Evolutionary conservation across 2,329 filamentous ascomycete species (phyloP).

Genomic region (Leptographium wingfieldii): DNA sequence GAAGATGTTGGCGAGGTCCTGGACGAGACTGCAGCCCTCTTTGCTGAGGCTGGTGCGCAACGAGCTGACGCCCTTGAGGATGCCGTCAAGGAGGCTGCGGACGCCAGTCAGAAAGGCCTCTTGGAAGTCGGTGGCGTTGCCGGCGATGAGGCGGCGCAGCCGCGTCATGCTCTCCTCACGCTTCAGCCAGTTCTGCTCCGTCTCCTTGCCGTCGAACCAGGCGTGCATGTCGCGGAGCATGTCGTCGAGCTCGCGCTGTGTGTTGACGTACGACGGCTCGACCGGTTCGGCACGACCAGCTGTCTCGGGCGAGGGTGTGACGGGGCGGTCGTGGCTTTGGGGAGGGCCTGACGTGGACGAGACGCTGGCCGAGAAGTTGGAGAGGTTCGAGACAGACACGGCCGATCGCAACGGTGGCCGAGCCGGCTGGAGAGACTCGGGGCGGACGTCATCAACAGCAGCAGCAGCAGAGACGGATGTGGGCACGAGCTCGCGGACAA

Average conservation of each 20-base stretch:
- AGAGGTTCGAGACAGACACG: conserved; percentile 25
- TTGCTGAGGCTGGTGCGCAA: conserved; percentile 82
- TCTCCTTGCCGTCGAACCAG: conserved; percentile 77
- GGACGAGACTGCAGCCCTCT: conserved; percentile 70
- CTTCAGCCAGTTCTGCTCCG: conserved; percentile 81
- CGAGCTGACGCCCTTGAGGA: conserved; percentile 73
- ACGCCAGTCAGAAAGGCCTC: conserved; percentile 58
- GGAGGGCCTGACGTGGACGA: conserved; percentile 19
- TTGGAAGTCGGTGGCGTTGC: conserved; percentile 69
- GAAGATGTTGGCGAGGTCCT: conserved; percentile 67
- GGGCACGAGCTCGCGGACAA: conserved; percentile 61
- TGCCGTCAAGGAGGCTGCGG: conserved; percentile 69
- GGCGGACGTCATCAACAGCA: conserved; percentile 26
- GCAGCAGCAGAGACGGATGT: conserved; percentile 24
- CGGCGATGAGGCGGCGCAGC: conserved; percentile 65
- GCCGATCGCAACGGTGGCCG: conserved; percentile 13
- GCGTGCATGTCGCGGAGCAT: conserved; percentile 69
- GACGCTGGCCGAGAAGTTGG: conserved; percentile 30
- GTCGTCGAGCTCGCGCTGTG: conserved; percentile 77
- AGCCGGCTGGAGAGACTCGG: conserved; percentile 8
- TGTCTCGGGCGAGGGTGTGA: conserved; percentile 48
- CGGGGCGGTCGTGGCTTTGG: conserved; percentile 33
- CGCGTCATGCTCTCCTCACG: conserved; percentile 71
- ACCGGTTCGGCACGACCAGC: conserved; percentile 49
- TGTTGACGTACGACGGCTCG: conserved; percentile 74